Evolutionary conservation across 2,329 filamentous ascomycete genomes (phyloP).

Genomic region (Colletotrichum sp.): DNA sequence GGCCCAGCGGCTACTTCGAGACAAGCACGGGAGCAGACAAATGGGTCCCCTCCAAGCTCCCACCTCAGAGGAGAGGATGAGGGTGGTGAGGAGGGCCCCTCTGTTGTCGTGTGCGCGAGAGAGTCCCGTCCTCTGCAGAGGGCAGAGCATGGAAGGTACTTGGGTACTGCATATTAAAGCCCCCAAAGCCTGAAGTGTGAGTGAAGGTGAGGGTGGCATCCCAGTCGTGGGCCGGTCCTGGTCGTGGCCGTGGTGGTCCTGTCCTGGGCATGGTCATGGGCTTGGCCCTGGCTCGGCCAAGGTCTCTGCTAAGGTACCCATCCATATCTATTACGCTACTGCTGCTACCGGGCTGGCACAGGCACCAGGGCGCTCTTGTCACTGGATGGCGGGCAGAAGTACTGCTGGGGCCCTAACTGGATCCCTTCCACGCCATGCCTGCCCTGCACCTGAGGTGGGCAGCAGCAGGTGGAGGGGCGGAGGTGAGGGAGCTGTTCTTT

Average conservation of each 20-base stretch:
- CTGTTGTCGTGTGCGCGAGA: neutral
- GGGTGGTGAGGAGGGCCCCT: neutral
- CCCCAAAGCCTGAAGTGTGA: neutral
- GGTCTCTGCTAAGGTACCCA: neutral
- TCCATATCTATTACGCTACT: constrained; percentile 1
- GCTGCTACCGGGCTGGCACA: constrained; percentile 8
- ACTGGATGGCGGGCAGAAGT: constrained; percentile 8
- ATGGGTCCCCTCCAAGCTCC: neutral
- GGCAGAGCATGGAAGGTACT: too few relatives aligned
- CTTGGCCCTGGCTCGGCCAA: neutral
- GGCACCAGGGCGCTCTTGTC: constrained; percentile 2
- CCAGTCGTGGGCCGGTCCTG: neutral
- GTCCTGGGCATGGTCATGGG: neutral
- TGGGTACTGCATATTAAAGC: neutral
- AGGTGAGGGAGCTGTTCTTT: neutral
- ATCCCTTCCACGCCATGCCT: neutral
- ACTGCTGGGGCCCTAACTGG: neutral
- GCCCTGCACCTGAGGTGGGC: neutral
- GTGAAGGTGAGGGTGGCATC: neutral
- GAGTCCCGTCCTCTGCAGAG: neutral
- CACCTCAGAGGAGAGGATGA: neutral
- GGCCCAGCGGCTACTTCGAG: neutral
- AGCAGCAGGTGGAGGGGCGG: neutral
- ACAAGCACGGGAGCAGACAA: neutral
- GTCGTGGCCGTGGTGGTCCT: neutral